Conservation (phyloP, 768 basidiomycete genomes). For the Sistotremastrum niveocremeum region DNA sequence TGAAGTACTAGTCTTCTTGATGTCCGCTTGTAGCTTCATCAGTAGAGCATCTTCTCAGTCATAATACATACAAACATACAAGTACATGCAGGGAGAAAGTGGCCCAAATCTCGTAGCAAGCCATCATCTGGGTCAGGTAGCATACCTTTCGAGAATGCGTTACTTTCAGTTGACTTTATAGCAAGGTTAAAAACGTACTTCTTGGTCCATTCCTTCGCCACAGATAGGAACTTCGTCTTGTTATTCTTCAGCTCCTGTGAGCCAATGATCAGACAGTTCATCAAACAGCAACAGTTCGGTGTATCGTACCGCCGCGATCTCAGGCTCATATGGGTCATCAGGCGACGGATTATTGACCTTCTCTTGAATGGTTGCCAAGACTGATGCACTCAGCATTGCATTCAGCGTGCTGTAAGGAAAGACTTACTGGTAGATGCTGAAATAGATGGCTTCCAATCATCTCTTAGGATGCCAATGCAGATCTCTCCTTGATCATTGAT, state of each 20-base stretch:
- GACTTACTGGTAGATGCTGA: conserved; percentile 52
- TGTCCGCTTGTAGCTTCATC: not conserved
- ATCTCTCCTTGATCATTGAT: conserved; percentile 83
- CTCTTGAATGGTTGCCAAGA: conserved; percentile 64
- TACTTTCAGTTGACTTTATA: not conserved
- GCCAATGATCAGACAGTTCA: conserved; percentile 1
- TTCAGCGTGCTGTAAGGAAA: not conserved
- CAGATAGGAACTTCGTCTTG: conserved; percentile 54
- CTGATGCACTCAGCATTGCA: conserved; percentile 23
- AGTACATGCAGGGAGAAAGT: no score
- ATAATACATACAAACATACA: no score
- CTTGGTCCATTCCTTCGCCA: conserved; percentile 77
- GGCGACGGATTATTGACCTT: conserved; percentile 81
- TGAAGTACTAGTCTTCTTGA: no score
- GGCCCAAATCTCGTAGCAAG: no score
- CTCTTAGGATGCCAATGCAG: conserved; percentile 71
- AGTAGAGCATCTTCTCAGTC: not conserved
- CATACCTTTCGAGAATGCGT: conserved; percentile 14
- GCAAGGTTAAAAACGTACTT: conserved; percentile 33
- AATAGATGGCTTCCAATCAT: conserved; percentile 83
- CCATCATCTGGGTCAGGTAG: conserved; percentile 2
- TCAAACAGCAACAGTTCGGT: not conserved
- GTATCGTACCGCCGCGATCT: conserved; percentile 59
- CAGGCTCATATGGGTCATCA: conserved; percentile 82
- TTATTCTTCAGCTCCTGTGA: conserved; percentile 64